phyloP scores from a whole-genome alignment of 345 rosid species.

The Gossypium bickii region DNA sequence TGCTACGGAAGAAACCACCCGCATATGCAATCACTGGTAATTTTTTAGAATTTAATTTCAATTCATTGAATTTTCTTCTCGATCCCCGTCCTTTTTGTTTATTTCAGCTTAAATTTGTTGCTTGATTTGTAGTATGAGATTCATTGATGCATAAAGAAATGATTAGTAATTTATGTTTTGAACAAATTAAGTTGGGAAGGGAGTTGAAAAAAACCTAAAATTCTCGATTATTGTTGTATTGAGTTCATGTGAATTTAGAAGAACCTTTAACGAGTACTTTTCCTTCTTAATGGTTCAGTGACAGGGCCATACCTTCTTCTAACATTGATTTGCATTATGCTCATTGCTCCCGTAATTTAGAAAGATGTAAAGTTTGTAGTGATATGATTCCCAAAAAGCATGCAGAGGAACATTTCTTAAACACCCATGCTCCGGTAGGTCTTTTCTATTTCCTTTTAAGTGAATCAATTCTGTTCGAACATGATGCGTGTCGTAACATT shows the following conservation, averaged over 20 bases:
- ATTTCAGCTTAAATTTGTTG: not conserved
- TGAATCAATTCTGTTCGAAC: not conserved
- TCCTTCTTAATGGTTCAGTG: constrained; percentile 42
- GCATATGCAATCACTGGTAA: constrained; percentile 83
- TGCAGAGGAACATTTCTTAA: constrained; percentile 80
- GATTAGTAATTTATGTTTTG: not conserved
- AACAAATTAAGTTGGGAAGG: not conserved
- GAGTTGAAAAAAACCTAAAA: constrained; percentile 1
- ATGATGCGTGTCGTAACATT: not conserved
- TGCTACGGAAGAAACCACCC: constrained; percentile 56
- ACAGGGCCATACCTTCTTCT: constrained; percentile 73
- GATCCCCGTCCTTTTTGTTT: not conserved
- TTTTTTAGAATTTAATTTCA: not conserved
- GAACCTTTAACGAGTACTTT: not conserved
- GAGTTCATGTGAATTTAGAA: not conserved
- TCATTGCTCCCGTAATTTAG: constrained; percentile 89
- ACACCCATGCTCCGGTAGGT: constrained; percentile 92
- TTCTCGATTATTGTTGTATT: not conserved
- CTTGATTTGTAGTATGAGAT: not conserved
- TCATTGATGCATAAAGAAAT: not conserved
- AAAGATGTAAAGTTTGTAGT: constrained; percentile 87
- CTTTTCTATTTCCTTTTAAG: constrained; percentile 3
- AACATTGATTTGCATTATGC: constrained; percentile 84
- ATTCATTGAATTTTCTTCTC: not conserved
- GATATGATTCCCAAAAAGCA: constrained; percentile 91